Evolutionary conservation across 2,329 filamentous ascomycete genomes (phyloP).

Genomic region (Neonectria hederae): DNA sequence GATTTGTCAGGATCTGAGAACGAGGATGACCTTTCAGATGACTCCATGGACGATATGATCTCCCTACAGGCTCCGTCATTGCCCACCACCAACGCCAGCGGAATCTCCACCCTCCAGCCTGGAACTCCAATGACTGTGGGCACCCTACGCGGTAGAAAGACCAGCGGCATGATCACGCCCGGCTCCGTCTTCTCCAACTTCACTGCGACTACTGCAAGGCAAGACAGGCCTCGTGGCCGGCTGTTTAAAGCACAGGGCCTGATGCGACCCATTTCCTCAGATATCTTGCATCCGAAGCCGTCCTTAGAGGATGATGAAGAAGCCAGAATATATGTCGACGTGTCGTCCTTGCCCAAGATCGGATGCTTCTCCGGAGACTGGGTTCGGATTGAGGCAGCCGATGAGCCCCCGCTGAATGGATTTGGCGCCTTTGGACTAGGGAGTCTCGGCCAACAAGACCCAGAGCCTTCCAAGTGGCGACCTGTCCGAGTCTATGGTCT

Average conservation of each 20-base stretch:
- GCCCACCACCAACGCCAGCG: slow-evolving; percentile 79
- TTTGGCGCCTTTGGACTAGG: slow-evolving; percentile 74
- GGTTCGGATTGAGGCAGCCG: slow-evolving; percentile 83
- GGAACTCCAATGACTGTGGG: slow-evolving; percentile 82
- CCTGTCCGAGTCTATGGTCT: slow-evolving; percentile 90
- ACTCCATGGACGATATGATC: slow-evolving; percentile 93
- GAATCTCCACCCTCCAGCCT: slow-evolving; percentile 80
- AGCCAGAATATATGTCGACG: slow-evolving; percentile 89
- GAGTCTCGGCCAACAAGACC: slow-evolving; percentile 63
- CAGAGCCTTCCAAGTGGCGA: slow-evolving; percentile 75
- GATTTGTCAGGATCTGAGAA: slow-evolving; percentile 72
- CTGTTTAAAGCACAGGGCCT: slow-evolving; percentile 87
- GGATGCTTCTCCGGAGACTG: slow-evolving; percentile 98
- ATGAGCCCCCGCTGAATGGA: slow-evolving; percentile 75
- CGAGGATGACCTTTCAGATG: slow-evolving; percentile 83
- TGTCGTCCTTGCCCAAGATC: slow-evolving; percentile 84
- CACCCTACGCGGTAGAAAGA: slow-evolving; percentile 63
- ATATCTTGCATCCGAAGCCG: slow-evolving; percentile 86
- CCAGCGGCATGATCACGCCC: slow-evolving; percentile 81
- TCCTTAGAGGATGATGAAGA: slow-evolving; percentile 82
- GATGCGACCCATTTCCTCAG: slow-evolving; percentile 74
- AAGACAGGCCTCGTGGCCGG: slow-evolving; percentile 76
- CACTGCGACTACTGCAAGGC: slow-evolving; percentile 83
- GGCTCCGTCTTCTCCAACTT: slow-evolving; percentile 91
- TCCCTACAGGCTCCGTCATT: slow-evolving; percentile 84